Conservation (phyloP, 1,284 basidiomycete species). For the Tilletia horrida region DNA sequence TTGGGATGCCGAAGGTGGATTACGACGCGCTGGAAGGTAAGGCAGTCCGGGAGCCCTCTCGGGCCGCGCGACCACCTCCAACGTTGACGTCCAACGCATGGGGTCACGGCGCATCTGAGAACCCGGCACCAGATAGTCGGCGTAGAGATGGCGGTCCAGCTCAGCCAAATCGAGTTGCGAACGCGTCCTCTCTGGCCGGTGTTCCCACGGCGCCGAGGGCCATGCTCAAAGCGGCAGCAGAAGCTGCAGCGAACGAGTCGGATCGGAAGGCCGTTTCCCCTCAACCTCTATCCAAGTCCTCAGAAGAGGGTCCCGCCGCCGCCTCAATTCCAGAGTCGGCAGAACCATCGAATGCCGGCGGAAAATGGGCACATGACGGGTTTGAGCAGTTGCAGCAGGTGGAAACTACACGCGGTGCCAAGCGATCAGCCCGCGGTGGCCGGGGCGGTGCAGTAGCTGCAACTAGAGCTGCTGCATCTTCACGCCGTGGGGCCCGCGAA, state of each 20-base stretch:
- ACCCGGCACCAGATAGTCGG: background rate
- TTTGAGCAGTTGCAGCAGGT: conserved; percentile 9
- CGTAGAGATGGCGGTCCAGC: background rate
- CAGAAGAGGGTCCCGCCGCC: background rate
- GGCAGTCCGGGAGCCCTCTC: conserved; percentile 7
- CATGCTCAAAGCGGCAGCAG: conserved; percentile 10
- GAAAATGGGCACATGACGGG: conserved; percentile 12
- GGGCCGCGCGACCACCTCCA: conserved; percentile 5
- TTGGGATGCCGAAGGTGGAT: conserved; percentile 6
- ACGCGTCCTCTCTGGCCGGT: background rate
- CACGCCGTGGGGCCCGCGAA: too few relatives aligned
- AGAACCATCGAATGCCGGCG: background rate
- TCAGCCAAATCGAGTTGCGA: background rate
- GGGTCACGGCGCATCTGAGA: background rate
- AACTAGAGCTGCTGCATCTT: too few relatives aligned
- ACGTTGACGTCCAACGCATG: background rate
- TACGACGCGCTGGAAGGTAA: conserved; percentile 18
- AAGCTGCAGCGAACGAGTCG: background rate
- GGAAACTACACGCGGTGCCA: background rate
- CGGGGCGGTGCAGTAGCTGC: background rate
- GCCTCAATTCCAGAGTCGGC: too few relatives aligned
- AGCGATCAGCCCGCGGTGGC: background rate
- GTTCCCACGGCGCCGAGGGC: conserved; percentile 13
- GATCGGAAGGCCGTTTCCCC: background rate
- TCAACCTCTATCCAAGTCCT: background rate